Base-by-base conservation (phyloP, 768 basidiomycete species). In the Mycena metata region DNA sequence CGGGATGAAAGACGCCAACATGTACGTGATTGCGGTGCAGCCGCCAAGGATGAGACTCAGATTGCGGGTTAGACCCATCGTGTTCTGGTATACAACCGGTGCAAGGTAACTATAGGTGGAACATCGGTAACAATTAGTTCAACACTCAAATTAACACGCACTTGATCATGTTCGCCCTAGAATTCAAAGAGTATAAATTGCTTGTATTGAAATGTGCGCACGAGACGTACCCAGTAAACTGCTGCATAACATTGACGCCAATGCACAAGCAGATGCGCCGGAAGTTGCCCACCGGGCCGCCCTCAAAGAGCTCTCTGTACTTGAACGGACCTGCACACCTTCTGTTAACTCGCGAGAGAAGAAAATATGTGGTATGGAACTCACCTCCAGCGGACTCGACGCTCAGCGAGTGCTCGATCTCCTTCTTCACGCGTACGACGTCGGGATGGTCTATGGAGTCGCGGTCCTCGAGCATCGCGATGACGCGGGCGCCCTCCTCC, bases 201-300 rank as follows among this genome's bases (percentile, higher is more conserved):
- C 5, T 17, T 19, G 39, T 16, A 12, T 26, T 1, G 16, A 13
- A n/a, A 12, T 30, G 21, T 6, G 33, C 6, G 10, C 8, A 11
- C 16, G 43, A n/a, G 42, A 71, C 76, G 19, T 64, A 79, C 80
- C 82, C 81, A n/a, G 81, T 83, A 42, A 83, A 81, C 68, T 83
- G 82, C 58, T 83, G 81, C 81, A 82, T 82, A 26, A 82, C 75
- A 55, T 82, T 82, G 19, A 82, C 60, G 2, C 78, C 81, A n/a
- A 82, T 75, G 54, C 79, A 79, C 39, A 82, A 67, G 51, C 80
- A 82, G 33, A 82, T 81, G 9, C 82, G 74, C 24, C 81, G 61
- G 57, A 82, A 80, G 60, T 82, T 82, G 36, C 81, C 80, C 21
- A 82, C 70, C 21, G 78, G 78, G 0, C 80, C 80, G 23, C 80